Conservation (phyloP, 305 asterid genomes). For the Fraxinus albicans region DNA sequence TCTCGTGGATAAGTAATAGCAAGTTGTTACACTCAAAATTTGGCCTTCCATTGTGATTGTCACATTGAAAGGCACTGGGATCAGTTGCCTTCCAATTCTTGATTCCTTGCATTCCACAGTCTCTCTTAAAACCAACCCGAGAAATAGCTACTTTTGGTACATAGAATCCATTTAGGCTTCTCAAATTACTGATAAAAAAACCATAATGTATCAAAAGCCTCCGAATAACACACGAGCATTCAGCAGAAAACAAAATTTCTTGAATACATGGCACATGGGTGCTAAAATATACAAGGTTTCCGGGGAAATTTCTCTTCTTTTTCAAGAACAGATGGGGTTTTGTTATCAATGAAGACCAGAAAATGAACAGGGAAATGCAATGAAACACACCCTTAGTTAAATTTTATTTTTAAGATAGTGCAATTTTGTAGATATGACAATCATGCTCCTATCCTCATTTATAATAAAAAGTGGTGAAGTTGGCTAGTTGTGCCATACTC, state of each 20-base stretch:
- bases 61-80: conserved; percentile 75
- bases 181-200: conserved; percentile 39
- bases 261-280: not conserved
- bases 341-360: too few species aligned
- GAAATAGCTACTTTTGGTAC: conserved; percentile 32
- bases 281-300: not conserved
- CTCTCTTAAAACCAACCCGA: conserved; percentile 36
- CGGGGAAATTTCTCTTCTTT: not conserved
- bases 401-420: too few species aligned
- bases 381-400: too few species aligned
- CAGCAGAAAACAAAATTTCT: not conserved
- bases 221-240: not conserved
- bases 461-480: not conserved
- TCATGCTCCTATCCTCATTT: not conserved
- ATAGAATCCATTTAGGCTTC: conserved; percentile 45
- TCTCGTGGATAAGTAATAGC: too few species aligned
- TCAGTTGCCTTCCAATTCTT: conserved; percentile 90
- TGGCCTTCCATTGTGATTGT: conserved; percentile 42
- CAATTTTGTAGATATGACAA: too few species aligned
- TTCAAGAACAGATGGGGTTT: not conserved
- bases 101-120: conserved; percentile 83
- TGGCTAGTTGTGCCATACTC: not conserved
- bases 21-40: too few species aligned
- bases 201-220: conserved; percentile 13
- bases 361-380: too few species aligned